A percentile compares a stretch with the other conserved stretches of the same genome.
These are phyloP conservation scores for Sclerotinia minor DNA, from an alignment of 2,329 filamentous ascomycete species.

Conservation along the genomic window DNA sequence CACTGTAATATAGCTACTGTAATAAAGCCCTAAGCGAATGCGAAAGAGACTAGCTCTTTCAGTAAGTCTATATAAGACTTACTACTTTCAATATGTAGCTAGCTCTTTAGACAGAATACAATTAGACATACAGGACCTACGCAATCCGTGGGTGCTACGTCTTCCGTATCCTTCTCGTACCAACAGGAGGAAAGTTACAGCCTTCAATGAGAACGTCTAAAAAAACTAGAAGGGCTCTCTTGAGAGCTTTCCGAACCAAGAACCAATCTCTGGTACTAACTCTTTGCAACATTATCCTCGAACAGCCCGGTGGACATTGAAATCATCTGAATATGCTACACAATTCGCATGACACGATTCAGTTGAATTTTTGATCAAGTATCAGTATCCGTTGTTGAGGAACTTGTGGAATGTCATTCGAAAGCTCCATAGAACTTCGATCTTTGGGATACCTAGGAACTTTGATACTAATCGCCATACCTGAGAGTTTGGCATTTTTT, in stretches of 20 bases:
- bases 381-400: neutral
- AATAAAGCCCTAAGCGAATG: no score
- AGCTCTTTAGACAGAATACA: no score
- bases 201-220: neutral
- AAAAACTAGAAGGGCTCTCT: neutral
- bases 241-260: neutral
- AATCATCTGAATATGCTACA: neutral
- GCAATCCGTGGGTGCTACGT: no score
- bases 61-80: no score
- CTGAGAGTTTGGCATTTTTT: neutral
- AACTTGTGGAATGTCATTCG: neutral
- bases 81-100: no score
- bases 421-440: neutral
- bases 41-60: no score
- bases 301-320: neutral
- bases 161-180: no score
- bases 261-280: neutral
- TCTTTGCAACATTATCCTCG: no score
- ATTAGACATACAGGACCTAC: no score
- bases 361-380: neutral
- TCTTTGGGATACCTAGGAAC: neutral
- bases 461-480: neutral
- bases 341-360: neutral
- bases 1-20: no score
- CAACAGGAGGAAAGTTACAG: neutral